A percentile compares a stretch with the other conserved stretches of the same genome.
Conservation (phyloP, 257 asterid species). For the Pogostemon cablin region DNA sequence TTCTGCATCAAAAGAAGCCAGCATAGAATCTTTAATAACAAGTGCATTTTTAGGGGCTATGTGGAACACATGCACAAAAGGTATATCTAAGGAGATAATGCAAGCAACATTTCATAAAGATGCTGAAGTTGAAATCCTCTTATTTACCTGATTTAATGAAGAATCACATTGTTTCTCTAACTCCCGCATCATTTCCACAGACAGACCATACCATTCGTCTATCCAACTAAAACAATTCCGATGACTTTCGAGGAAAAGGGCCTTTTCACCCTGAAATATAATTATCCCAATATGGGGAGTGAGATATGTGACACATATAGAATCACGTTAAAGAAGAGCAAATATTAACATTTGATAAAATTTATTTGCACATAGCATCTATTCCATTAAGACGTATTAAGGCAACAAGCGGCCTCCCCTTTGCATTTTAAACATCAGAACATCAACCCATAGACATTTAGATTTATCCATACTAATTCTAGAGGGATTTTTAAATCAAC, state of each 20-base stretch:
- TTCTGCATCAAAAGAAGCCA: constrained; percentile 43
- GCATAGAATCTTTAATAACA: no score
- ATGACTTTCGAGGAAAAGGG: constrained; percentile 87
- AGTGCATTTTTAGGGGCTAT: neutral
- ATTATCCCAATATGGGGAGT: neutral
- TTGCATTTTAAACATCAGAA: no score
- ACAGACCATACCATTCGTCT: constrained; percentile 83
- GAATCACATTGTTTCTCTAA: constrained; percentile 76
- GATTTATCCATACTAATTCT: neutral
- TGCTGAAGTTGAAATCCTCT: neutral
- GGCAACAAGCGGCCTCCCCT: no score
- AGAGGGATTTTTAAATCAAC: neutral
- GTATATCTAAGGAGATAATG: neutral
- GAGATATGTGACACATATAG: neutral
- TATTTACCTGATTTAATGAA: constrained; percentile 66
- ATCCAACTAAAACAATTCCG: constrained; percentile 83
- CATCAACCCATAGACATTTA: neutral
- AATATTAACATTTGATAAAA: neutral
- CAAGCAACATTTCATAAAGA: neutral
- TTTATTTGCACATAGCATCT: no score
- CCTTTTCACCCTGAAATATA: constrained; percentile 75
- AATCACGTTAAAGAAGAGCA: neutral
- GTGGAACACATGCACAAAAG: neutral
- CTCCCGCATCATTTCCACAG: constrained; percentile 74
- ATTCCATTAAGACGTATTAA: no score